Percentiles rank a stretch among this genome's conserved stretches.
phyloP scores from a whole-genome alignment of 164 flowering plant genomes.

The Aristolochia californica region DNA sequence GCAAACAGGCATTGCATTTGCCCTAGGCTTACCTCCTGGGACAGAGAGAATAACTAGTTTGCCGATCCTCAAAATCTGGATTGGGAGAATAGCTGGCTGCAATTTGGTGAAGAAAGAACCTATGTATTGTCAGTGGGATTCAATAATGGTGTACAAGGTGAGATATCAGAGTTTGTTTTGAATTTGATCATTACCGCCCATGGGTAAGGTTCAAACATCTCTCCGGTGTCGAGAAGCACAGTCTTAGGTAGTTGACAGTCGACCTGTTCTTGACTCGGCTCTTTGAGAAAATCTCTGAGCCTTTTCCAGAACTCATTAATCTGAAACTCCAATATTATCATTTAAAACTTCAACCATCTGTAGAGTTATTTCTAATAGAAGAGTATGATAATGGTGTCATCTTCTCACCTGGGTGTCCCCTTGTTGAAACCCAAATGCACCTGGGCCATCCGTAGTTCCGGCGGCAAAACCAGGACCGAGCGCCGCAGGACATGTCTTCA shows the following conservation, averaged over 20 bases:
- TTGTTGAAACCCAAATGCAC: constrained; percentile 49
- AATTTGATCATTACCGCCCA: constrained; percentile 43
- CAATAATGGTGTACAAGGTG: neutral
- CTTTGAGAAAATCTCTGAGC: constrained; percentile 29
- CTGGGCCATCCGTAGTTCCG: constrained; percentile 70
- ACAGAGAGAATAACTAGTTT: constrained; percentile 47
- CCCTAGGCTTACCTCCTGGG: constrained; percentile 44
- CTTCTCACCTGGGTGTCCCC: constrained; percentile 44
- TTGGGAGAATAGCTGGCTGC: constrained; percentile 63
- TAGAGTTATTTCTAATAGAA: too few species aligned
- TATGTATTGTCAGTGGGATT: too few species aligned
- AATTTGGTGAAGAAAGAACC: too few species aligned
- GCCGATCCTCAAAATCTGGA: constrained; percentile 57
- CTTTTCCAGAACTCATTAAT: constrained; percentile 31
- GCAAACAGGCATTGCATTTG: too few species aligned
- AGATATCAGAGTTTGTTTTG: neutral
- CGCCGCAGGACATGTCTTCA: constrained; percentile 54
- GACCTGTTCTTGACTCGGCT: constrained; percentile 40
- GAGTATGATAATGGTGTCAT: neutral
- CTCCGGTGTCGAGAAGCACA: constrained; percentile 42
- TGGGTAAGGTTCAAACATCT: constrained; percentile 54
- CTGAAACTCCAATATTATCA: constrained; percentile 14
- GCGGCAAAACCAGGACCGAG: constrained; percentile 65
- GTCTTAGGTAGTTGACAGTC: constrained; percentile 52
- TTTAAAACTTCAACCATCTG: neutral